These are phyloP conservation scores for Lipomyces yamadae DNA, from an alignment of 805 yeast species.

Conservation along the genomic window DNA sequence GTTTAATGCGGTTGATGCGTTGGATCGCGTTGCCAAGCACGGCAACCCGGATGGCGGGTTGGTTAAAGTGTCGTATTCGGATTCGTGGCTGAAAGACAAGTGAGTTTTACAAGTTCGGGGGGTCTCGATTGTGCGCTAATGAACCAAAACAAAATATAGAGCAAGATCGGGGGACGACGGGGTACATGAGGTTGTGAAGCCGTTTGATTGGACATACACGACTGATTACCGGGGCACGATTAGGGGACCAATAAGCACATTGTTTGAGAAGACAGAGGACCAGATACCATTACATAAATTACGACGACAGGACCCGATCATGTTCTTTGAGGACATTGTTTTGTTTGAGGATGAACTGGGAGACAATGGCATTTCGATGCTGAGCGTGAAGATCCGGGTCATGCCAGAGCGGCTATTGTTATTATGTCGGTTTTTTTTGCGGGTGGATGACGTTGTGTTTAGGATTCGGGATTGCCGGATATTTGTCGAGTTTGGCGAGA, in stretches of 20 bases:
- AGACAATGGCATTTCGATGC: conserved; percentile 87
- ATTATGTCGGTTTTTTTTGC: conserved; percentile 74
- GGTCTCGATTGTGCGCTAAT: not conserved
- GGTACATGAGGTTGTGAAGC: conserved; percentile 68
- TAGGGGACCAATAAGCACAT: conserved; percentile 22
- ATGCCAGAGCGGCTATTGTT: conserved; percentile 81
- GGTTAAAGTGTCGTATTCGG: conserved; percentile 80
- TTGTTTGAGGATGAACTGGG: conserved; percentile 94
- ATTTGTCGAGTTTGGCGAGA: conserved; percentile 73
- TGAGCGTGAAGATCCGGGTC: conserved; percentile 80
- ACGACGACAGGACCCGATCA: conserved; percentile 76
- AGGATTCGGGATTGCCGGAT: conserved; percentile 84
- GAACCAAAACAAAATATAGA: not conserved
- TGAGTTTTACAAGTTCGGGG: not conserved
- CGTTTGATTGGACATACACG: conserved; percentile 97
- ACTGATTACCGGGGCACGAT: conserved; percentile 69
- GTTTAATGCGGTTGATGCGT: conserved; percentile 80
- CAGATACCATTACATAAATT: conserved; percentile 73
- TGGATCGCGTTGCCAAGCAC: conserved; percentile 60
- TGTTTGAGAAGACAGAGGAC: conserved; percentile 44
- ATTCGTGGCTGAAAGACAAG: conserved; percentile 67
- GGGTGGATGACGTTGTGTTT: conserved; percentile 89
- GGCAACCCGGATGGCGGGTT: conserved; percentile 53
- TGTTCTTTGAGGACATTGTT: conserved; percentile 86
- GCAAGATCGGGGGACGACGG: conserved; percentile 47